Evolutionary conservation across 192 early-diverging fungal genomes (phyloP), one percentile per base, ranked within the genome.

Genomic region (Rhizoclosmatium sp.): DNA sequence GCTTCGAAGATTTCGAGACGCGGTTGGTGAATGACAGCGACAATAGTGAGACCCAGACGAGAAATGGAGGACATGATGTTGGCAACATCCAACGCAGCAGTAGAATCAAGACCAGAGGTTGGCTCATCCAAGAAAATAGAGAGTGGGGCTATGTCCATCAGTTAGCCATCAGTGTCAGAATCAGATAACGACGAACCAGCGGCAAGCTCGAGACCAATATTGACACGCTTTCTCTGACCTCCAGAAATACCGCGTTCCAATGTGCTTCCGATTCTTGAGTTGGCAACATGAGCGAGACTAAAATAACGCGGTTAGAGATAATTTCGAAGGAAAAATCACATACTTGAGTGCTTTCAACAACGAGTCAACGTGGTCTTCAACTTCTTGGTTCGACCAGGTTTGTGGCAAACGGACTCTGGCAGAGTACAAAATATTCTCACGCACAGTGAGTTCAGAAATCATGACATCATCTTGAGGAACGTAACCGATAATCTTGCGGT

Each of bases 101-200:
- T 91, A 40, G 93, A 89, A 78, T 94, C 93, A 3, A 84, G 71
- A 2, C 82, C 94, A 41, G 92, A 93, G 3, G 94, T 96, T 70
- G 94, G 94, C 74, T 83, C 94, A 84, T 96, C 94, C 69, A 95
- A 85, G 85, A 96, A 95, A 47, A 96, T 84, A 56, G 93, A 85
- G 82, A 91, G 91, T 40, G 94, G 94, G 0, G 49, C 67, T 9
- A 81, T 80, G 39, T 82, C 12, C 0, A 31, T 7, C 10, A 31
- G 31, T 31, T 31, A 31, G 31, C 31, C 31, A 31, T 31, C 31
- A 31, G 31, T 31, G 0, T 31, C 31, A 31, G 31, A 31, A 31
- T 31, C 31, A 31, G 31, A 31, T 31, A 31, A 31, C 0, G 31
- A 31, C 31, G 31, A 31, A 31, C 31, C 69, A 41, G 93, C 92